Evolutionary conservation across 192 early-diverging fungal genomes (phyloP).

Genomic region (Coemansia sp.): DNA sequence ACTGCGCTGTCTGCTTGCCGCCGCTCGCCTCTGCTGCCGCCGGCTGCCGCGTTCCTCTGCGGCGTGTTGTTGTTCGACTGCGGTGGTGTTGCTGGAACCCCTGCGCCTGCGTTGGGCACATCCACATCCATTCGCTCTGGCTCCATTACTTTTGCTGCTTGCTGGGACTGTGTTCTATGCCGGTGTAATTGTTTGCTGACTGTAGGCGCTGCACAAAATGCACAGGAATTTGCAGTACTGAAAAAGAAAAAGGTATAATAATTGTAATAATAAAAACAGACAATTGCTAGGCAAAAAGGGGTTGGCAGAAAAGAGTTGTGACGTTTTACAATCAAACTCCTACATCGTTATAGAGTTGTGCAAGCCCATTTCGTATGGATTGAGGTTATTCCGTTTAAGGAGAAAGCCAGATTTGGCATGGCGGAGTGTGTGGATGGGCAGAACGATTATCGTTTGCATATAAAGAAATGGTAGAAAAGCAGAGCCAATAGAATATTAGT

Average conservation of each 20-base stretch:
- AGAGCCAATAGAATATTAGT: no score
- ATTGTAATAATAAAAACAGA: not conserved
- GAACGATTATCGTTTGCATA: no score
- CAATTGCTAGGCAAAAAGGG: no score
- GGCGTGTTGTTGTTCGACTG: constrained; percentile 35
- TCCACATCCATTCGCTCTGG: constrained; percentile 42
- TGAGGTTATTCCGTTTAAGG: no score
- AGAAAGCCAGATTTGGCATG: no score
- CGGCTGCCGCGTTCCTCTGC: constrained; percentile 14
- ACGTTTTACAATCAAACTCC: no score
- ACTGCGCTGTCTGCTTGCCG: constrained; percentile 38
- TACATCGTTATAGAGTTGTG: no score
- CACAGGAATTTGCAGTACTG: not conserved
- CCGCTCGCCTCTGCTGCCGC: not conserved
- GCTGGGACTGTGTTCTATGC: no score
- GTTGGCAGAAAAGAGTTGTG: no score
- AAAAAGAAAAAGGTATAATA: not conserved
- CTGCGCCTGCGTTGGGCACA: constrained; percentile 6
- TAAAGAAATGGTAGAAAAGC: no score
- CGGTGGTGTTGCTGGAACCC: constrained; percentile 37
- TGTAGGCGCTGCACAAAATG: not conserved
- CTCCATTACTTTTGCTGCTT: constrained; percentile 10
- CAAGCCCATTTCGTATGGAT: no score
- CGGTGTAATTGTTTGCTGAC: not conserved
- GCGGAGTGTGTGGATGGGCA: no score